These are phyloP conservation scores for Diplogelasinospora grovesii DNA, from an alignment of 495 filamentous ascomycete species.

Conservation along the genomic window DNA sequence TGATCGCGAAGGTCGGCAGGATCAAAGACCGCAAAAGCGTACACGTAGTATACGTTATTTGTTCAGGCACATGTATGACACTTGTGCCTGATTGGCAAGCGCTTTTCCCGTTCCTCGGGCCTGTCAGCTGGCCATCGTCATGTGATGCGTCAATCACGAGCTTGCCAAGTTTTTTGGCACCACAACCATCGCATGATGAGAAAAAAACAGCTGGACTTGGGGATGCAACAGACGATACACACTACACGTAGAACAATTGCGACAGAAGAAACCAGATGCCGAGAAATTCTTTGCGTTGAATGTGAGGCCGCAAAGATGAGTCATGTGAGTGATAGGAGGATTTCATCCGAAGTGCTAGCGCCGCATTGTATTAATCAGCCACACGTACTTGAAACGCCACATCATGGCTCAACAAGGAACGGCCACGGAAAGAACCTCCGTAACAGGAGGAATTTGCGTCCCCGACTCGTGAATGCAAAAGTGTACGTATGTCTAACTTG, in stretches of 20 bases:
- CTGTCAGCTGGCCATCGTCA: not conserved
- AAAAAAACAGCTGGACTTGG: not conserved
- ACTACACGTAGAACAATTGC: no score
- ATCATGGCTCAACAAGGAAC: no score
- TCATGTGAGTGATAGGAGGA: not conserved
- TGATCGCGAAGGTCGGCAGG: not conserved
- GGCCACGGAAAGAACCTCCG: no score
- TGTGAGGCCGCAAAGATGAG: not conserved
- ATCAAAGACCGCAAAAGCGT: not conserved
- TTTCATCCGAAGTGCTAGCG: not conserved
- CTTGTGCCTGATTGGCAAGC: no score
- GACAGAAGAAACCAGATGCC: no score
- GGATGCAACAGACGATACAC: not conserved
- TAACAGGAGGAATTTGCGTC: not conserved
- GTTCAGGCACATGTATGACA: no score
- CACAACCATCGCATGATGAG: no score
- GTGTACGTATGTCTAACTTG: no score
- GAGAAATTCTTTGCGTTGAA: not conserved
- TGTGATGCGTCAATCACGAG: conserved; percentile 2
- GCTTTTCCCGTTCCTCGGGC: not conserved
- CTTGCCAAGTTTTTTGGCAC: no score
- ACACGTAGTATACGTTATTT: not conserved
- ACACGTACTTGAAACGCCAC: not conserved
- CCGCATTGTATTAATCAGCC: not conserved
- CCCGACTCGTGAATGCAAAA: not conserved